Evolutionary conservation across 106 monocot genomes (phyloP).

Genomic region (Platanthera guangdongensis): DNA sequence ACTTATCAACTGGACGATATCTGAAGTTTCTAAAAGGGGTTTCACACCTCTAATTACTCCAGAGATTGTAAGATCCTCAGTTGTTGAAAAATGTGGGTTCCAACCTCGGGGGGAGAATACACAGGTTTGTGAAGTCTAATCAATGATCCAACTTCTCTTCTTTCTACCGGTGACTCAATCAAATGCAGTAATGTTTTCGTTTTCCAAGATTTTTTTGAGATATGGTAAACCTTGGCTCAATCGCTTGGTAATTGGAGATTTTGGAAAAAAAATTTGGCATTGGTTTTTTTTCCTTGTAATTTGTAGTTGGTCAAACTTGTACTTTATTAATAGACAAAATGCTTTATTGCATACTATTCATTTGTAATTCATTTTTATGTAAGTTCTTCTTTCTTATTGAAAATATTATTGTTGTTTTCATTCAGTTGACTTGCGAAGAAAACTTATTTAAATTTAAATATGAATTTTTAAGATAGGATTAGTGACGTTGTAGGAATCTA

Average conservation of each 20-base stretch:
- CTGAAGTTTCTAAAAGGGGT: slow-evolving; percentile 67
- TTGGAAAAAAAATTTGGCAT: not conserved
- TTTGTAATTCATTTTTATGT: not conserved
- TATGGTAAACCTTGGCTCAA: not conserved
- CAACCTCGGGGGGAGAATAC: slow-evolving; percentile 94
- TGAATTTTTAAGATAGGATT: no score
- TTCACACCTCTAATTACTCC: slow-evolving; percentile 86
- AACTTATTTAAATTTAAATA: no score
- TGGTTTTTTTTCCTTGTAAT: not conserved
- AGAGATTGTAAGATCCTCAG: slow-evolving; percentile 87
- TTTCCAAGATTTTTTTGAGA: not conserved
- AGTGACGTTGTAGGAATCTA: no score
- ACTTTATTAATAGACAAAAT: not conserved
- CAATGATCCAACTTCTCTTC: not conserved
- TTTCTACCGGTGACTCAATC: not conserved
- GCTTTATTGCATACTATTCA: not conserved
- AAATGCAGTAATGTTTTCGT: not conserved
- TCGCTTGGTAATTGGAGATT: not conserved
- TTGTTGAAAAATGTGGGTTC: slow-evolving; percentile 97
- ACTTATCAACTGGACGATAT: slow-evolving; percentile 83
- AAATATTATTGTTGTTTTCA: not conserved
- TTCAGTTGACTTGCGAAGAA: no score
- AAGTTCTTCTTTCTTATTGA: not conserved
- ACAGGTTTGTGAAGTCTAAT: slow-evolving; percentile 41
- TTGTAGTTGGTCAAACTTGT: not conserved